Conservation (phyloP, 768 basidiomycete species). For the Dentipellis fragilis region DNA sequence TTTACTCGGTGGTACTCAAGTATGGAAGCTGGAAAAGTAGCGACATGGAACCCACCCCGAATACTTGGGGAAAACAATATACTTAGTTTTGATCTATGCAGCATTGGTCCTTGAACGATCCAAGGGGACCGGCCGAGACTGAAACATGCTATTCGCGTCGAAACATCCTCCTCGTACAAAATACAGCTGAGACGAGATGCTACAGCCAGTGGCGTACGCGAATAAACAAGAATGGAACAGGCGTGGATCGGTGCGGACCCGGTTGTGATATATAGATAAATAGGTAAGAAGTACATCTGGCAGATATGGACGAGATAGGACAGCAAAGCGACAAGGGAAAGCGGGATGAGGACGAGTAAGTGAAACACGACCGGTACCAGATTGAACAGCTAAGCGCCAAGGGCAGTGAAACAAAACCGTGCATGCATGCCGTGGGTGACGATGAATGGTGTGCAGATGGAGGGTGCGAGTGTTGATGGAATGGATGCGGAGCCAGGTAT, state of each 20-base stretch:
- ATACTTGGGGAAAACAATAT: too few species aligned
- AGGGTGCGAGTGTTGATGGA: background rate
- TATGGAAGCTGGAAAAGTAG: too few species aligned
- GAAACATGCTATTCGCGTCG: constrained; percentile 2
- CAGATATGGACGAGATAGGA: background rate
- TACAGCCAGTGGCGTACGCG: too few species aligned
- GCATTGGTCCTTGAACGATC: background rate
- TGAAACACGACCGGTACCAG: background rate
- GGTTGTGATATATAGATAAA: background rate
- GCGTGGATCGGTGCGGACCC: too few species aligned
- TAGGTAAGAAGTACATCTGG: background rate
- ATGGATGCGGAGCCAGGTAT: constrained; percentile 6
- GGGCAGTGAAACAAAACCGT: background rate
- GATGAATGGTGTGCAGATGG: background rate
- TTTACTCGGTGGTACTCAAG: too few species aligned
- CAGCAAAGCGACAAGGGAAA: background rate
- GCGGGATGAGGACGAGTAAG: background rate
- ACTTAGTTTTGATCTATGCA: too few species aligned
- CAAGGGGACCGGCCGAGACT: background rate
- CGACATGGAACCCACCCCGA: too few species aligned
- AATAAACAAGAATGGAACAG: too few species aligned
- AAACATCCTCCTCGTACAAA: background rate
- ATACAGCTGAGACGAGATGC: too few species aligned
- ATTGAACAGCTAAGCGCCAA: background rate
- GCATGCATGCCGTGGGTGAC: background rate